Evolutionary conservation across 306 rosid genomes (phyloP).

Genomic region (Quillaja saponaria): DNA sequence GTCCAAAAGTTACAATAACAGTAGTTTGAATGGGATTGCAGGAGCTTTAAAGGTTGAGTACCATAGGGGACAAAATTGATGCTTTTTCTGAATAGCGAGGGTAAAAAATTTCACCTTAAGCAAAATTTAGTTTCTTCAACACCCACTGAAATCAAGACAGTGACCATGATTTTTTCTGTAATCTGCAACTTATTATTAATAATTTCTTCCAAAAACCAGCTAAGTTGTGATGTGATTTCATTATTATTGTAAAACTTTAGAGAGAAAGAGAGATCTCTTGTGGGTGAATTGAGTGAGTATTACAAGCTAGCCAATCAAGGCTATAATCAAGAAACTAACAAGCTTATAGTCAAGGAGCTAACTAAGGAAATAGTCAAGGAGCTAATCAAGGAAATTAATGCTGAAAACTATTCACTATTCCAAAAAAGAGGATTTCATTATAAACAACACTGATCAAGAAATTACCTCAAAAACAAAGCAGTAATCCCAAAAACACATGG

Average conservation of each 20-base stretch:
- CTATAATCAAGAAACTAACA: too few relatives aligned
- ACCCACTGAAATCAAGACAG: background rate
- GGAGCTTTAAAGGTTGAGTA: constrained; percentile 16
- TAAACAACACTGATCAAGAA: background rate
- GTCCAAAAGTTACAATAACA: background rate
- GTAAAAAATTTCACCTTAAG: background rate
- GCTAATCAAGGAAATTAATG: too few relatives aligned
- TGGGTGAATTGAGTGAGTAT: too few relatives aligned
- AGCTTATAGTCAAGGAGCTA: too few relatives aligned
- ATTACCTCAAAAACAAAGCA: constrained; percentile 83
- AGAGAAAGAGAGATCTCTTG: too few relatives aligned
- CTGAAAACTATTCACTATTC: too few relatives aligned
- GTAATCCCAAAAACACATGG: constrained; percentile 87
- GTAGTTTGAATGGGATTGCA: constrained; percentile 1
- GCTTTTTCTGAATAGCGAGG: constrained; percentile 8
- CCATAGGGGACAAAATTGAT: constrained; percentile 1
- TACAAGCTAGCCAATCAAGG: too few relatives aligned
- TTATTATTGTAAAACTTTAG: too few relatives aligned
- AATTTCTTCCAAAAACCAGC: background rate
- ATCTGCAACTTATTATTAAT: background rate
- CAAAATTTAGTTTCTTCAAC: constrained; percentile 11
- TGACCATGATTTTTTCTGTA: constrained; percentile 10
- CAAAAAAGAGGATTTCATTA: too few relatives aligned
- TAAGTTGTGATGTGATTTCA: too few relatives aligned
- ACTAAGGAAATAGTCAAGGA: too few relatives aligned